Evolutionary conservation across 2,329 filamentous ascomycete genomes (phyloP).

Genomic region (Phialophora expanda): DNA sequence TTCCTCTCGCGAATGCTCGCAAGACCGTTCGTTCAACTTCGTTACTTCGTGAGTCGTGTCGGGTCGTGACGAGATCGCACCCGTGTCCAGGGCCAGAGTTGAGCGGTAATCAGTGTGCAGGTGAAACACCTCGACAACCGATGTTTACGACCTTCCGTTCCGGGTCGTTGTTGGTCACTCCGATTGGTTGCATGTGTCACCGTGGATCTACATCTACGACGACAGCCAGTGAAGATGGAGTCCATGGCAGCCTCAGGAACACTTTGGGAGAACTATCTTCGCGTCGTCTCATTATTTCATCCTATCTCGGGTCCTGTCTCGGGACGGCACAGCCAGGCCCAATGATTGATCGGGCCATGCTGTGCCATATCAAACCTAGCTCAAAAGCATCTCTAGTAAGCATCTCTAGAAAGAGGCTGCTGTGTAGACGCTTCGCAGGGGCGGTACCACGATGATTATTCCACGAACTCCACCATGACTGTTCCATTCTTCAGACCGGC

Average conservation of each 20-base stretch:
- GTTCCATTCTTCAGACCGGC: conserved; percentile 90
- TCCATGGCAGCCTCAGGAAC: conserved; percentile 9
- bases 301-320: conserved; percentile 5
- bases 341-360: not conserved
- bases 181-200: conserved; percentile 15
- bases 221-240: conserved; percentile 12
- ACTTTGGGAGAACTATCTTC: not conserved
- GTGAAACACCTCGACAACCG: conserved; percentile 24
- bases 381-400: not conserved
- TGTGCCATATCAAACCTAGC: conserved; percentile 6
- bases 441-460: conserved; percentile 43
- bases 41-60: conserved; percentile 23
- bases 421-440: conserved; percentile 24
- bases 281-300: conserved; percentile 11
- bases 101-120: conserved; percentile 11
- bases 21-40: conserved; percentile 9
- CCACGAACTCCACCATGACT: conserved; percentile 90
- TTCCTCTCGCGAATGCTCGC: not conserved
- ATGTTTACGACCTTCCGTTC: conserved; percentile 19
- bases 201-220: conserved; percentile 1
- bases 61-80: not conserved
- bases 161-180: not conserved
- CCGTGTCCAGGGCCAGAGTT: conserved; percentile 1
- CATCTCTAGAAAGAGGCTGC: conserved; percentile 13
- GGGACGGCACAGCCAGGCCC: not conserved